A percentile compares a stretch with the other conserved stretches of the same genome.
Evolutionary conservation across 352 stramenopile genomes (phyloP).

Genomic region (Globisporangium viniferum): DNA sequence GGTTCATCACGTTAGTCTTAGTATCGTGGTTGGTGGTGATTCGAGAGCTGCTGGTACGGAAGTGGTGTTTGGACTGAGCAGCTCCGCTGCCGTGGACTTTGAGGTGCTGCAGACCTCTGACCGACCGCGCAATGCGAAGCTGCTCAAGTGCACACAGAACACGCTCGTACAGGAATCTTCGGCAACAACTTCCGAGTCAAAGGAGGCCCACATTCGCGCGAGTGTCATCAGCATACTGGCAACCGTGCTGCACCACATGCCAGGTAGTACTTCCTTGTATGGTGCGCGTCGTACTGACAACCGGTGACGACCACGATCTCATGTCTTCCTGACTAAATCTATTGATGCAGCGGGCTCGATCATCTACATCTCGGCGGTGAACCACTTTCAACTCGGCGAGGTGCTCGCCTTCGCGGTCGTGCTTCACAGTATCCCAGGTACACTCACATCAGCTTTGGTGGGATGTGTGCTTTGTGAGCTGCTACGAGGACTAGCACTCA

Average conservation of each 20-base stretch:
- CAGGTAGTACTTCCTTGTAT: neutral
- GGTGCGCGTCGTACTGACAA: too few species aligned
- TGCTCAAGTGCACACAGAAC: neutral
- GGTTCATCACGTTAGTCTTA: neutral
- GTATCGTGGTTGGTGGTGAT: neutral
- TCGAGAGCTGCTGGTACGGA: neutral
- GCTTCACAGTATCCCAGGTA: constrained; percentile 3
- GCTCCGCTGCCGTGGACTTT: neutral
- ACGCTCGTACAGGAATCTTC: neutral
- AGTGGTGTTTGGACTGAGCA: neutral
- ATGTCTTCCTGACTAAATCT: too few species aligned
- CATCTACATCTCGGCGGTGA: constrained; percentile 2
- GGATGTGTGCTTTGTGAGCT: neutral
- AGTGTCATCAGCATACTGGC: neutral
- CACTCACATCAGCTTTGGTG: neutral
- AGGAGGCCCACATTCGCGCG: neutral
- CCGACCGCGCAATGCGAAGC: neutral
- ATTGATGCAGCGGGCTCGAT: neutral
- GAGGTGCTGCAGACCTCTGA: constrained; percentile 3
- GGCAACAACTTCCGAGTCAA: neutral
- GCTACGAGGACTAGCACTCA: neutral
- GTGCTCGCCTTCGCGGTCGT: constrained; percentile 3
- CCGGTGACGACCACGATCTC: too few species aligned
- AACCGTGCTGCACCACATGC: constrained; percentile 1
- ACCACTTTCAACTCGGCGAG: neutral